These are phyloP conservation scores for Umbelopsis vinacea DNA, from an alignment of 192 early-diverging fungal species.

Conservation along the genomic window DNA sequence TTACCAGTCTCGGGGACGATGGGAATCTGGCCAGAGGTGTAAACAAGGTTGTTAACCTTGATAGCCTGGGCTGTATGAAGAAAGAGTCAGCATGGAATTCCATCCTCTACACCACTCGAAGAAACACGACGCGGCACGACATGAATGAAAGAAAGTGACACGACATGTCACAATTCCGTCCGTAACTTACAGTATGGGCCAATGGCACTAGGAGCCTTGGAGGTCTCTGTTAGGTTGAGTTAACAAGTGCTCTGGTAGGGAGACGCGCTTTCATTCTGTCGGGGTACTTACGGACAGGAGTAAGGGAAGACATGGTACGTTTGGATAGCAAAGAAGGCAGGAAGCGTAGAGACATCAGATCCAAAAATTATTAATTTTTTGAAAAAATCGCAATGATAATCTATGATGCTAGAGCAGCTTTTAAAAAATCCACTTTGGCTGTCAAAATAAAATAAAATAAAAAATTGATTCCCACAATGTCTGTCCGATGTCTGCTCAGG, in stretches of 20 bases:
- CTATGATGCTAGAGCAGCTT: neutral
- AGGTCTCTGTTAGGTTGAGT: constrained; percentile 52
- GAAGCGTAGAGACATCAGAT: constrained; percentile 20
- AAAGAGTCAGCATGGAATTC: neutral
- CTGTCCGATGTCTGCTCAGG: too few relatives aligned
- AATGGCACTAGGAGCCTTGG: constrained; percentile 70
- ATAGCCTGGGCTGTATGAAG: constrained; percentile 68
- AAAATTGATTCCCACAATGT: neutral
- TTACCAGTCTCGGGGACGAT: constrained; percentile 78
- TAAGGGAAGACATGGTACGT: constrained; percentile 42
- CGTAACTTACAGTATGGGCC: constrained; percentile 72
- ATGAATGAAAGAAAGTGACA: too few relatives aligned
- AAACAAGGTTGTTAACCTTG: constrained; percentile 82
- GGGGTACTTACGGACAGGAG: constrained; percentile 41
- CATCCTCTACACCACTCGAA: too few relatives aligned
- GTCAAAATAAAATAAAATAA: too few relatives aligned
- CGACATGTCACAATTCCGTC: too few relatives aligned
- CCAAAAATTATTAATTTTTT: neutral
- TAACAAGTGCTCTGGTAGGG: constrained; percentile 35
- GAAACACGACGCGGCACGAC: too few relatives aligned
- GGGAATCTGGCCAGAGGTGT: constrained; percentile 78
- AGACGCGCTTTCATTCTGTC: constrained; percentile 13
- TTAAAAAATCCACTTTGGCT: neutral
- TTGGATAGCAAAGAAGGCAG: constrained; percentile 9
- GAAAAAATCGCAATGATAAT: neutral